Percentiles rank a stretch among this genome's conserved stretches.
Evolutionary conservation across 2,329 filamentous ascomycete species (phyloP).

Genomic region (Penicillium sp.): DNA sequence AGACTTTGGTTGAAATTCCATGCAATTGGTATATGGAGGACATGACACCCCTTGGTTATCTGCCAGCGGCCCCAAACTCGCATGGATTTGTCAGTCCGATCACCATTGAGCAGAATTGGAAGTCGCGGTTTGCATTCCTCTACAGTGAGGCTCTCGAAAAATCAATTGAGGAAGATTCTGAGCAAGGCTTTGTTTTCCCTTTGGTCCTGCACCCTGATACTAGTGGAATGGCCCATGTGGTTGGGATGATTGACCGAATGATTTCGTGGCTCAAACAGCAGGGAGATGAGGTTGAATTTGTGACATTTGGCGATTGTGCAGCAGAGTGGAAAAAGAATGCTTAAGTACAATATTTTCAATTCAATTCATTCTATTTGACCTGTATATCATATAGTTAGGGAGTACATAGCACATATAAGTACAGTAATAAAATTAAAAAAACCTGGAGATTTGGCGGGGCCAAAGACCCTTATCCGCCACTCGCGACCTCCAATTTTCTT

Average conservation of each 20-base stretch:
- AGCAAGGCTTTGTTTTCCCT: conserved; percentile 44
- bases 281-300: conserved; percentile 29
- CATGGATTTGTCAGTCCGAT: conserved; percentile 59
- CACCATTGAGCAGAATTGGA: conserved; percentile 61
- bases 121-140: conserved; percentile 59
- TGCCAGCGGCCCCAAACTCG: conserved; percentile 49
- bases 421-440: background rate
- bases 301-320: conserved; percentile 33
- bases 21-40: conserved; percentile 50
- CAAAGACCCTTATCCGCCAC: conserved; percentile 4
- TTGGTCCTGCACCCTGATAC: conserved; percentile 58
- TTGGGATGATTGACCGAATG: conserved; percentile 56
- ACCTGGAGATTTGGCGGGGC: background rate
- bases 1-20: conserved; percentile 43
- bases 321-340: conserved; percentile 27
- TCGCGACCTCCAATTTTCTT: conserved; percentile 4
- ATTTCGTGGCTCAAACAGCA: conserved; percentile 50
- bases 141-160: conserved; percentile 22
- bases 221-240: conserved; percentile 60
- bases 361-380: background rate
- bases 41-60: conserved; percentile 47
- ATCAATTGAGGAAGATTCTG: conserved; percentile 39
- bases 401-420: no score
- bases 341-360: background rate
- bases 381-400: no score